Evolutionary conservation across 148 eudicot genomes (phyloP), one percentile per base, ranked within the genome.

Genomic region (Dysphania ambrosioides): DNA sequence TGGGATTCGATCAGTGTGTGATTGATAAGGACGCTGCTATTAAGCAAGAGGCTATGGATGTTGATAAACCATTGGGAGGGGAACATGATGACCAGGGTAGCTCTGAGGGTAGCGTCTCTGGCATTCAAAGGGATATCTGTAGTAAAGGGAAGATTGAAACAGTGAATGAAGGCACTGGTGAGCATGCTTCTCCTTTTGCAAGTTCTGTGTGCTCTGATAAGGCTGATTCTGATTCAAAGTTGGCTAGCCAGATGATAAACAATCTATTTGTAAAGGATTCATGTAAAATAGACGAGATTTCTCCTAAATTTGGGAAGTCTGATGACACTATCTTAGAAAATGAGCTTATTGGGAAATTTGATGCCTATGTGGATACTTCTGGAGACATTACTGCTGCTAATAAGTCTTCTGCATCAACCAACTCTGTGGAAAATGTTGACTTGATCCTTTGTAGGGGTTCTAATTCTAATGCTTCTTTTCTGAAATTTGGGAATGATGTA

Each of bases 31-130:
- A 78, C 53, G 78, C 66, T 69, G 79, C 66, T 73, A 51, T 85
- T 27, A 86, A 85, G 79, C 81, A 66, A 69, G 90, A 86, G 75
- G 80, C 73, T 62, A 64, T 32, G 47, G 79, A 77, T 56, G 84
- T 76, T 74, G 82, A 77, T 71, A 83, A 89, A 79, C 80, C 76
- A 56, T 34, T 74, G 80, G 83, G 75, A 47, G 80, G 80, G 35
- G 90, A 86, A 70, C 83, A 84, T 74, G 83, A 80, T 83, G 93
- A 93, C 75, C 97, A 88, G 73, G 96, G 91, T 79, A 90, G 97
- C 83, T 88, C 96, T 66, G 86, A 82, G 60, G 93, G 86, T 60
- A 90, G 93, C 84, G 90, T 78, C n/a, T 85, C 91, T 75, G 89
- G 83, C 55, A 61, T 65, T 82, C 61, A 71, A 24, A 82, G 79